Evolutionary conservation across 2,329 filamentous ascomycete species (phyloP).

Genomic region (Penicillium sp.): DNA sequence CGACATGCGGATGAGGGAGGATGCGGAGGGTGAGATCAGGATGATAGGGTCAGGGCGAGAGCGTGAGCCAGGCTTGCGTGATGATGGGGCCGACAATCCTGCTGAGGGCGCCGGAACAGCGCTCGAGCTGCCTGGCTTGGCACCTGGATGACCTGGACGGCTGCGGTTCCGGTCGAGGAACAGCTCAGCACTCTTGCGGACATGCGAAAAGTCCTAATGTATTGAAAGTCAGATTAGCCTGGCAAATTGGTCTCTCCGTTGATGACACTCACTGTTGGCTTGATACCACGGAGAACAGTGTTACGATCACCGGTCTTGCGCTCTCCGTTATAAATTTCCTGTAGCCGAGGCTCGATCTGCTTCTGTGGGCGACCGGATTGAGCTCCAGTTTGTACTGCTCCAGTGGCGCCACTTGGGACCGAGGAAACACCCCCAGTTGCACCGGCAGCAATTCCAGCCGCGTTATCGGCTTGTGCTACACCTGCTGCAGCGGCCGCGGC

Average conservation of each 20-base stretch:
- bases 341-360: conserved; percentile 77
- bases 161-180: conserved; percentile 65
- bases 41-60: conserved; percentile 80
- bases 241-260: not conserved
- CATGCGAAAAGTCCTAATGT: conserved; percentile 88
- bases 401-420: conserved; percentile 47
- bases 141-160: conserved; percentile 36
- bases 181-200: conserved; percentile 79
- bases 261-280: conserved; percentile 67
- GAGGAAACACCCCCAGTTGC: conserved; percentile 46
- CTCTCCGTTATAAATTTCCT: conserved; percentile 89
- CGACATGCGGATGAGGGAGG: conserved; percentile 88
- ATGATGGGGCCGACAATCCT: conserved; percentile 37
- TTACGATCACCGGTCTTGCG: conserved; percentile 92
- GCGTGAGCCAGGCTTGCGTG: conserved; percentile 43
- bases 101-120: conserved; percentile 39
- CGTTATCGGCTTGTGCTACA: conserved; percentile 44
- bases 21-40: conserved; percentile 92
- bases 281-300: conserved; percentile 80
- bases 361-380: conserved; percentile 57
- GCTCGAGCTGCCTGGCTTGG: conserved; percentile 38
- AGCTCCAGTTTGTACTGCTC: conserved; percentile 32
- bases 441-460: conserved; percentile 55
- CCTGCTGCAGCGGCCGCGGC: conserved; percentile 44
- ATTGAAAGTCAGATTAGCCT: conserved; percentile 7